Evolutionary conservation across 331 rosid genomes (phyloP).

Genomic region (Telfairia occidentalis): DNA sequence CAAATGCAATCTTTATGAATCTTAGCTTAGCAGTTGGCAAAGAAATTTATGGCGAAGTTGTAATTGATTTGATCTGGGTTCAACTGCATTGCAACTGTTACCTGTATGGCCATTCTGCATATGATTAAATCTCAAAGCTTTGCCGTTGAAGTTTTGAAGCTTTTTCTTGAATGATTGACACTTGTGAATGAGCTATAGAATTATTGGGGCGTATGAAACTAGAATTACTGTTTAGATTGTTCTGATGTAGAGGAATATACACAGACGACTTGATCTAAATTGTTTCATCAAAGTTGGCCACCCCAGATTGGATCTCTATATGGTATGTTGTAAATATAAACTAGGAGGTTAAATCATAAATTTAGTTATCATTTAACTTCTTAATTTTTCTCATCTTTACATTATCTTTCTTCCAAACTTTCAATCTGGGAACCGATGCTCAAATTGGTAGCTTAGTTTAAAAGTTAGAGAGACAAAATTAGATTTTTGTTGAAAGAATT

Average conservation of each 20-base stretch:
- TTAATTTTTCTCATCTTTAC: too few species aligned
- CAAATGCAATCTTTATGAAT: constrained; percentile 13
- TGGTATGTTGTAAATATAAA: neutral
- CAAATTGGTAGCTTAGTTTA: too few species aligned
- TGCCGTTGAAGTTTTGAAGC: neutral
- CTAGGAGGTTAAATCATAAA: too few species aligned
- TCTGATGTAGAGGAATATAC: neutral
- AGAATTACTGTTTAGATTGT: neutral
- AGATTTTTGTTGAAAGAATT: too few species aligned
- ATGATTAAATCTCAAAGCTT: neutral
- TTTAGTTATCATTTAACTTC: too few species aligned
- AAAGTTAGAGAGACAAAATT: too few species aligned
- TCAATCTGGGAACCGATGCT: too few species aligned
- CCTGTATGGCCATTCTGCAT: neutral
- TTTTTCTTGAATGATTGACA: neutral
- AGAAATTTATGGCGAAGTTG: neutral
- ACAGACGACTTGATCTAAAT: neutral
- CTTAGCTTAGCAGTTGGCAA: neutral
- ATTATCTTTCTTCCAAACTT: too few species aligned
- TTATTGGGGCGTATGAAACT: neutral
- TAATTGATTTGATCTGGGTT: constrained; percentile 1
- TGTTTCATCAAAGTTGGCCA: neutral
- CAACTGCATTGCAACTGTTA: neutral
- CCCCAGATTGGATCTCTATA: neutral
- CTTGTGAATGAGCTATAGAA: neutral